Evolutionary conservation across 2,329 filamentous ascomycete genomes (phyloP).

Genomic region (Penicillium palitans): DNA sequence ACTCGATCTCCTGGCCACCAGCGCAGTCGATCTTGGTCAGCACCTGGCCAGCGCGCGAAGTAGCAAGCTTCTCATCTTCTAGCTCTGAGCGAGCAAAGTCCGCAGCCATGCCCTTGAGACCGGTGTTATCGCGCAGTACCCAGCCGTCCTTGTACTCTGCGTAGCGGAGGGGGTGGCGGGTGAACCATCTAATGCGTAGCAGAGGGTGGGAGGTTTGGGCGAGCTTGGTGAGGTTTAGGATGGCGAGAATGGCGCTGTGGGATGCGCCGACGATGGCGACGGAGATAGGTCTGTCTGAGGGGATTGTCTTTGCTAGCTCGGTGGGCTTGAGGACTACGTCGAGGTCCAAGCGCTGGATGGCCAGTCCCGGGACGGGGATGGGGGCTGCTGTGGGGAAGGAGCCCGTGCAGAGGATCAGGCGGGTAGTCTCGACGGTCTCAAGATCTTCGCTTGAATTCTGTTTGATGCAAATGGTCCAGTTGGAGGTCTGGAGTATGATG

Average conservation of each 20-base stretch:
- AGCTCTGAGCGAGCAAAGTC: slow-evolving; percentile 60
- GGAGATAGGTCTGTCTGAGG: slow-evolving; percentile 38
- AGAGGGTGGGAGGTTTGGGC: slow-evolving; percentile 53
- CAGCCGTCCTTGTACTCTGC: slow-evolving; percentile 63
- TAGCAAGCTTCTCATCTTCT: slow-evolving; percentile 52
- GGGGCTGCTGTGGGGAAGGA: slow-evolving; percentile 51
- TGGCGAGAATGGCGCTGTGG: slow-evolving; percentile 63
- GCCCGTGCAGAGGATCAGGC: slow-evolving; percentile 61
- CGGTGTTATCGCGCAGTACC: slow-evolving; percentile 66
- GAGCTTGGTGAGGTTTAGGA: slow-evolving; percentile 61
- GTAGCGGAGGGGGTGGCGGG: slow-evolving; percentile 60
- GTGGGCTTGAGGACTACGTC: slow-evolving; percentile 59
- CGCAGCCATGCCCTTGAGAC: slow-evolving; percentile 62
- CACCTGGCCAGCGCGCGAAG: slow-evolving; percentile 49
- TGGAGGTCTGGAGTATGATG: slow-evolving; percentile 15
- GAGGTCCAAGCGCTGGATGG: slow-evolving; percentile 51
- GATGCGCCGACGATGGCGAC: slow-evolving; percentile 63
- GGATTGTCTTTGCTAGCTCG: slow-evolving; percentile 46
- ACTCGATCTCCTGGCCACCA: slow-evolving; percentile 40
- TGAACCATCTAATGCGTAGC: slow-evolving; percentile 63
- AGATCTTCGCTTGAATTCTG: slow-evolving; percentile 31
- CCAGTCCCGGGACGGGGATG: slow-evolving; percentile 44
- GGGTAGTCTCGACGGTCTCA: slow-evolving; percentile 42
- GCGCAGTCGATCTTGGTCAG: slow-evolving; percentile 51
- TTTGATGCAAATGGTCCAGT: slow-evolving; percentile 37